Evolutionary conservation across 768 basidiomycete species (phyloP), one percentile per base, ranked within the genome.

Genomic region (Mycena sanguinolenta): DNA sequence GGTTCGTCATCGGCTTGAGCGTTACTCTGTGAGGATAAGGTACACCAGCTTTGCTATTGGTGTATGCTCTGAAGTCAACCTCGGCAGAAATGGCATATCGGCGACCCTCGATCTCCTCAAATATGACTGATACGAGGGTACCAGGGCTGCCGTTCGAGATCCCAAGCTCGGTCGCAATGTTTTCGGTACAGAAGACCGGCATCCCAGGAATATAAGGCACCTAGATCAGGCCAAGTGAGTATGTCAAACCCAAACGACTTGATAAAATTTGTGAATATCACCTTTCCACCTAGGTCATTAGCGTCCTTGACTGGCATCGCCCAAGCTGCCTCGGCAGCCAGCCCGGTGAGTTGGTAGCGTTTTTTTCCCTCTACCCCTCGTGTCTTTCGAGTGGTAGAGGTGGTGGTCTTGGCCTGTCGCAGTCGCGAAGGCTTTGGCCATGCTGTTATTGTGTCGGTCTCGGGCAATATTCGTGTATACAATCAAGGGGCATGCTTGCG

Each of bases 121-220:
- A 42, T 42, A 42, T 42, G 39, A 42, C 39, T 5, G 39, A 42
- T 42, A 42, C 12, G 39, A 42, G 4, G 3, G 34, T 70, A 2
- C 69, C 69, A 4, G 54, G 52, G n/a, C 63, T 58, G 16, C 69
- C 69, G 19, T 70, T 70, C 13, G 69, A 70, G 19, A 70, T 57
- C 16, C 69, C 69, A 2, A 70, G 63, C 28, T 70, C 69, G 2
- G 69, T 70, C 19, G 65, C 65, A 23, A 66, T 58, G 44, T 66
- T 66, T 21, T 66, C 65, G 8, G 65, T 66, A 44, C 65, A 66
- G 25, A 70, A 70, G 4, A 70, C 69, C 5, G 69, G 63, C 63
- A 65, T 70, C 7, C 69, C 69, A 2, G 63, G 63, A 14, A 70
- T 25, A 28, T 70, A 70, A 4, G 69, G 69, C 39, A 42, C 39